Base-by-base conservation (phyloP, 1,139 yeast species). In the Spathaspora sp. region DNA sequence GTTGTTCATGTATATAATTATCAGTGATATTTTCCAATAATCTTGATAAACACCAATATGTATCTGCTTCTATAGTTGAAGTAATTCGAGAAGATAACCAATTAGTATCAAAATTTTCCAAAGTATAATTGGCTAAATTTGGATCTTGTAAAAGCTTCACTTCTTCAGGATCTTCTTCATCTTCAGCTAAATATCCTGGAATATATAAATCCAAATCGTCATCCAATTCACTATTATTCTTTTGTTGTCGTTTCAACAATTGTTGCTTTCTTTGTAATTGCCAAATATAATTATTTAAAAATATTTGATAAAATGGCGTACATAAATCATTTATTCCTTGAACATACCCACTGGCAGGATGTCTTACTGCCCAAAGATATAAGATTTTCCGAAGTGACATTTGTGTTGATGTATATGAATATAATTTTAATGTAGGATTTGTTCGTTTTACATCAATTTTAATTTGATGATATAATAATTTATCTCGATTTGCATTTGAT, bases 311-410 rank as follows among this genome's bases (percentile, higher is more conserved):
- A 63, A 95, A 90, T 1, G 99, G 99, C 0, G 98, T 93, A 15
- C 86, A 90, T 47, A 93, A 74, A 65, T 93, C 99, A 63, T 93
- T 93, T 47, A 93, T 95, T 24, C 99, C 99, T 67, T 93, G 99
- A n/a, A 93, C 99, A 64, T 93, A 93, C 3, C 99, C 99, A 60
- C 95, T 84, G 3, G 98, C 97, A 0, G 99, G 99, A 61, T 95
- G 99, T 51, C 99, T 79, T 17, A 93, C 84, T 0, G 99, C 96
- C 99, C 99, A 93, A 29, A 93, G 72, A 58, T 89, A 95, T 43
- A 93, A 68, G 15, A 95, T 83, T 53, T 87, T 82, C 53, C 93
- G 89, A 50, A 93, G 71, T 11, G 95, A 78, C 48, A 82, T 69
- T 58, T 93, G 98, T 0, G 95, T 89, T 3, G 84, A 72, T 17